Base-by-base conservation (phyloP, 1,284 basidiomycete species). In the Rhodotorula sp. region DNA sequence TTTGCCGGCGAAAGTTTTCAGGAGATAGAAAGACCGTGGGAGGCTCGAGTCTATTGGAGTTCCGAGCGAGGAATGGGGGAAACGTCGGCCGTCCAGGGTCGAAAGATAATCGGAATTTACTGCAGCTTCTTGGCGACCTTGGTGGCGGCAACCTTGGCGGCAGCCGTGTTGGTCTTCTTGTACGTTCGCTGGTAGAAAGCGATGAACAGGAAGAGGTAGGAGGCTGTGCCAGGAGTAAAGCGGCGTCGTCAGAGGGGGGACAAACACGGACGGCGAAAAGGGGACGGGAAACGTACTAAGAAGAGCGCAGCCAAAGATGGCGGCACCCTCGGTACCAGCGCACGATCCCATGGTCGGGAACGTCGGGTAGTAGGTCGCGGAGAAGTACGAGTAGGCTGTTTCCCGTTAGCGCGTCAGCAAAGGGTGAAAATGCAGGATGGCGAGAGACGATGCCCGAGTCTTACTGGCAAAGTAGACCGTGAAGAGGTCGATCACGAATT, bases 381-480 rank as follows among this genome's bases (percentile, higher is more conserved):
- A 87, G 79, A 91, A 91, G 73, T 76, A 76, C 3, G 88, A 88
- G 83, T 94, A 96, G 51, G 91, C 92, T 93, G 77, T 18, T 49
- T 21, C 29, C 8, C 8, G 5, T 34, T 34, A 29, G 48, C 60
- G 67, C 58, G 26, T 23, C 43, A 29, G 12, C n/a, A 58, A 43
- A 23, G 1, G 12, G 12, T 16, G 20, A 15, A 29, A 15, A 10
- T 63, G 49, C 43, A 48, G 46, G 39, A 46, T 43, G 39, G 34
- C 64, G 47, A n/a, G 10, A 21, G 48, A 64, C 68, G 63, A 72
- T 71, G 72, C 71, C 74, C 56, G 77, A 18, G 52, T 89, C 93
- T 78, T 80, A 92, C 93, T 94, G 80, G 91, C 93, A 79, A 94
- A 96, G 86, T 95, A 97, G 77, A 94, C 91, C 75, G 91, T 84